Conservation (phyloP, 164 flowering plant genomes). For the Echeveria elegans region DNA sequence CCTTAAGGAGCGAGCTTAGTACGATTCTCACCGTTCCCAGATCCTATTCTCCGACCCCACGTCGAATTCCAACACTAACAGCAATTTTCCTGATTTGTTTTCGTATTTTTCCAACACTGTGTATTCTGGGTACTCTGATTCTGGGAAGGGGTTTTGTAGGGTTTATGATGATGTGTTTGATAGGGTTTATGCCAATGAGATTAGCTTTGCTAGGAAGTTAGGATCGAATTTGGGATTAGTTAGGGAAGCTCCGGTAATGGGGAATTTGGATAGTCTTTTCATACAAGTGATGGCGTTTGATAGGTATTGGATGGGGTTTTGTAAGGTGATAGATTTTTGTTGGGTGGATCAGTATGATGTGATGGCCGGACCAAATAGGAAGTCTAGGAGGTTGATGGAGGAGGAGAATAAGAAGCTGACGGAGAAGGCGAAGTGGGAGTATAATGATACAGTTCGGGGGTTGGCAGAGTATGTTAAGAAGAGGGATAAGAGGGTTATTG, state of each 20-base stretch:
- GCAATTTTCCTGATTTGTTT: constrained; percentile 25
- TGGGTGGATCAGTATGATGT: constrained; percentile 80
- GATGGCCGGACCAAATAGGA: constrained; percentile 51
- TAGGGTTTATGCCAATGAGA: constrained; percentile 47
- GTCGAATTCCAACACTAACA: constrained; percentile 13
- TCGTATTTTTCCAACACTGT: constrained; percentile 63
- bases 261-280: constrained; percentile 60
- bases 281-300: constrained; percentile 81
- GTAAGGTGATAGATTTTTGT: constrained; percentile 68
- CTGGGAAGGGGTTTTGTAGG: constrained; percentile 61
- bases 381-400: constrained; percentile 71
- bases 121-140: constrained; percentile 53
- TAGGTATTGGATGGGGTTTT: constrained; percentile 71
- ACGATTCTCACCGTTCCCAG: constrained; percentile 92
- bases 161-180: constrained; percentile 63
- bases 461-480: constrained; percentile 88
- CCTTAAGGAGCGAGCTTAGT: constrained; percentile 83
- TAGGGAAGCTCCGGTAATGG: constrained; percentile 74
- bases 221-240: constrained; percentile 43
- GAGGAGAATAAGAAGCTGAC: constrained; percentile 91
- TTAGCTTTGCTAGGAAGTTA: constrained; percentile 41
- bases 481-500: constrained; percentile 91
- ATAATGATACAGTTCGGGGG: constrained; percentile 76
- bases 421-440: constrained; percentile 84
- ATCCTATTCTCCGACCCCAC: constrained; percentile 56